These are phyloP conservation scores for Myxozyma sirexii DNA, from an alignment of 805 yeast genomes.

Conservation along the genomic window DNA sequence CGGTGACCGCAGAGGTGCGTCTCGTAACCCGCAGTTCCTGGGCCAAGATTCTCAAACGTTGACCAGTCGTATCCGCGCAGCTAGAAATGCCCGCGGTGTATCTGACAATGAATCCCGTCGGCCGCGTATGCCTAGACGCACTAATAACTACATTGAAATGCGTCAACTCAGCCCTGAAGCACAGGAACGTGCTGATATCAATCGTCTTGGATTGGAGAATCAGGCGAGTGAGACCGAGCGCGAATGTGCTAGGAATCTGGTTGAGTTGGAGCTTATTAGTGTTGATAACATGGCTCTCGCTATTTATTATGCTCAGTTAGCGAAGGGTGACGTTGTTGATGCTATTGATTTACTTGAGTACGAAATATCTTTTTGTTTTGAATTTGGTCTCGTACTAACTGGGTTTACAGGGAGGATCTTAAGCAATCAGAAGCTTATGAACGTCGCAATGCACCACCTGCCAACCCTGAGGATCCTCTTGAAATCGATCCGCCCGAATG, in stretches of 20 bases:
- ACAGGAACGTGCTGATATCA: conserved; percentile 29
- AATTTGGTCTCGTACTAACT: not conserved
- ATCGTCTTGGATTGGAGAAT: conserved; percentile 28
- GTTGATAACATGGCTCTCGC: conserved; percentile 31
- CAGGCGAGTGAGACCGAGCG: conserved; percentile 26
- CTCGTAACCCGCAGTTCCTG: conserved; percentile 1
- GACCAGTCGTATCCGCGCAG: conserved; percentile 15
- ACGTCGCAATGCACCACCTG: conserved; percentile 16
- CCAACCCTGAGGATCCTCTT: conserved; percentile 9
- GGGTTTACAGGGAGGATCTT: conserved; percentile 21
- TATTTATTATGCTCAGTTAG: conserved; percentile 31
- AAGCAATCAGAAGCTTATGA: conserved; percentile 23
- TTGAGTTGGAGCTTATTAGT: conserved; percentile 27
- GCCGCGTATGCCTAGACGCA: conserved; percentile 10
- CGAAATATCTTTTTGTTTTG: not conserved
- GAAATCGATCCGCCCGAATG: conserved; percentile 12
- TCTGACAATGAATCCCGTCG: conserved; percentile 3
- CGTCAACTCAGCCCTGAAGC: conserved; percentile 30
- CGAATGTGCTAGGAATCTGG: conserved; percentile 26
- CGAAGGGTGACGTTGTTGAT: conserved; percentile 29
- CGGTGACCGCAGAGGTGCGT: not conserved
- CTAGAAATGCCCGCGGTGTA: conserved; percentile 4
- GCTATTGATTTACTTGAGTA: conserved; percentile 31
- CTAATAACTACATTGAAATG: conserved; percentile 25
- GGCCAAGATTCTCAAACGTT: conserved; percentile 14